phyloP scores from a whole-genome alignment of 2,329 filamentous ascomycete species.

The Plectosphaerella sp. region DNA sequence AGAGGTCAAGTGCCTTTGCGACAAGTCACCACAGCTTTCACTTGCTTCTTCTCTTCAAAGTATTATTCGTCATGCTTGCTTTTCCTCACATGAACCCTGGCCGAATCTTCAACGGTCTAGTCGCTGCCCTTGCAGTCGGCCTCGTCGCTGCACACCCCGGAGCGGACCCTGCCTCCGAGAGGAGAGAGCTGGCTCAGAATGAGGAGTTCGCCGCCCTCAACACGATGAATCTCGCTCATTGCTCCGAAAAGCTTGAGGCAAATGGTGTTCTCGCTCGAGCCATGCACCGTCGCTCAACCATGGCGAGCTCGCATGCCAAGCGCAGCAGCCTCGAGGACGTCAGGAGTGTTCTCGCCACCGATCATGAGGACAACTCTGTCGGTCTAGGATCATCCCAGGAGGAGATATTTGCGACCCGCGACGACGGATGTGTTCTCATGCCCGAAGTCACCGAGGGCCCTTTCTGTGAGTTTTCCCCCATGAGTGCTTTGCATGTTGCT shows the following conservation, averaged over 20 bases:
- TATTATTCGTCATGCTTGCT: no score
- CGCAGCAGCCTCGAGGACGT: not conserved
- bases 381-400: conserved; percentile 1
- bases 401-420: conserved; percentile 6
- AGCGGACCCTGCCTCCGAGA: no score
- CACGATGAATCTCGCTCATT: conserved; percentile 5
- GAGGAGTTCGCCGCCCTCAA: conserved; percentile 3
- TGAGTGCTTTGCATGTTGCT: not conserved
- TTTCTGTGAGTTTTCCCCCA: not conserved
- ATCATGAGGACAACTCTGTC: conserved; percentile 5
- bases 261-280: conserved; percentile 1
- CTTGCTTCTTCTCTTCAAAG: no score
- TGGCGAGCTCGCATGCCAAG: not conserved
- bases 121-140: no score
- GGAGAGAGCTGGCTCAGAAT: no score
- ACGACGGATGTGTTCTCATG: conserved; percentile 2
- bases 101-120: no score
- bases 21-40: no score
- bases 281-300: conserved; percentile 2
- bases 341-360: not conserved
- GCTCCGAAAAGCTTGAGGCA: conserved; percentile 1
- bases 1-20: no score
- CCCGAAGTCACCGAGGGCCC: not conserved
- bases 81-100: no score
- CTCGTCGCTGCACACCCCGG: no score